Percentiles rank a stretch among this genome's conserved stretches.
phyloP scores from a whole-genome alignment of 2,329 filamentous ascomycete genomes.

The Calonectria ilicicola region DNA sequence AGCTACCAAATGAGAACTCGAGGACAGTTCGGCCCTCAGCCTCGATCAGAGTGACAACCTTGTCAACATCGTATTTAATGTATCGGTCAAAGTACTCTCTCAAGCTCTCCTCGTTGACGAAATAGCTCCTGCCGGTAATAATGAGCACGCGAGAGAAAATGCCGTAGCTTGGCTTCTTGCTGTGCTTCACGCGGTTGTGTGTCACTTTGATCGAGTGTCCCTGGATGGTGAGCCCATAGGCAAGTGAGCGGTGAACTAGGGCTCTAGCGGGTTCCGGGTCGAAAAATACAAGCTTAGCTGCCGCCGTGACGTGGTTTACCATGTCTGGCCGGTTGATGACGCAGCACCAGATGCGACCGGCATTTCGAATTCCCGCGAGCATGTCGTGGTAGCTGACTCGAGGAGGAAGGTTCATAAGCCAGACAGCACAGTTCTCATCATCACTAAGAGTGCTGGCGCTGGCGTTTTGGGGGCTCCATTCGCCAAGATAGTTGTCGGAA shows the following conservation, averaged over 20 bases:
- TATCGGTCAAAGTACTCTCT: slow-evolving; percentile 54
- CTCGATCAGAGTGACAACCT: slow-evolving; percentile 48
- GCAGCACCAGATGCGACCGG: slow-evolving; percentile 64
- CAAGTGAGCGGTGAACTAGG: slow-evolving; percentile 40
- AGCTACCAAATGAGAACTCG: slow-evolving; percentile 68
- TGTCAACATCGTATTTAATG: slow-evolving; percentile 62
- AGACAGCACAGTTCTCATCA: slow-evolving; percentile 62
- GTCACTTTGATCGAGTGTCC: slow-evolving; percentile 52
- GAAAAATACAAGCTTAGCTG: slow-evolving; percentile 65
- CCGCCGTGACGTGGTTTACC: slow-evolving; percentile 50
- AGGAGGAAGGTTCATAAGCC: slow-evolving; percentile 63
- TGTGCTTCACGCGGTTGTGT: slow-evolving; percentile 62
- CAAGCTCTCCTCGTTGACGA: slow-evolving; percentile 59
- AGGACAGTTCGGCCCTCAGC: slow-evolving; percentile 47
- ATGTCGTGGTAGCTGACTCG: slow-evolving; percentile 57
- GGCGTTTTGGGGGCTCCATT: slow-evolving; percentile 51
- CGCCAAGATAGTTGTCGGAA: slow-evolving; percentile 51
- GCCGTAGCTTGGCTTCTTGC: slow-evolving; percentile 44
- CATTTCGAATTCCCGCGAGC: slow-evolving; percentile 55
- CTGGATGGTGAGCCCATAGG: slow-evolving; percentile 50
- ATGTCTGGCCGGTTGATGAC: slow-evolving; percentile 63
- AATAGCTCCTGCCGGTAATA: slow-evolving; percentile 56
- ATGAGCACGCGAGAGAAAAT: slow-evolving; percentile 61
- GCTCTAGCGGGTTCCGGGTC: slow-evolving; percentile 51
- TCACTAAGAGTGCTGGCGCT: slow-evolving; percentile 46